These are phyloP conservation scores for Fusarium sp. DNA, from an alignment of 2,329 filamentous ascomycete species.

Conservation along the genomic window DNA sequence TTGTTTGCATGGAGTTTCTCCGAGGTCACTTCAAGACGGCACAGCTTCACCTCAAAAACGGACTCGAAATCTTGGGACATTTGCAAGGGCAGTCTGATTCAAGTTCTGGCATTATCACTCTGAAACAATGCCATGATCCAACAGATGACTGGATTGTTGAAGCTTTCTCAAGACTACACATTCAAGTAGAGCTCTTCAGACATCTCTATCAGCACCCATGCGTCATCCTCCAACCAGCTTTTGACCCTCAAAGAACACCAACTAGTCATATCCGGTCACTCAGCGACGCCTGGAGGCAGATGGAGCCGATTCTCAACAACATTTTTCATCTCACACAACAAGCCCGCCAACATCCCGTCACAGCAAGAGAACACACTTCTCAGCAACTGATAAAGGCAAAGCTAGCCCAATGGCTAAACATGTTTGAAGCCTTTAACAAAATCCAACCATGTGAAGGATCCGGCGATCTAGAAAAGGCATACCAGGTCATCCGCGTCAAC, in stretches of 20 bases:
- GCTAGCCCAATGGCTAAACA: constrained; percentile 37
- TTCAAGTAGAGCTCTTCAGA: constrained; percentile 43
- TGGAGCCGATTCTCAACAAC: constrained; percentile 36
- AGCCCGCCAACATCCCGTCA: constrained; percentile 11
- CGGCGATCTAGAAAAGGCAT: constrained; percentile 33
- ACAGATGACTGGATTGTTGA: constrained; percentile 58
- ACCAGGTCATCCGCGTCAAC: constrained; percentile 51
- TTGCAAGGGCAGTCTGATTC: constrained; percentile 52
- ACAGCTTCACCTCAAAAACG: constrained; percentile 32
- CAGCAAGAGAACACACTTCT: background rate
- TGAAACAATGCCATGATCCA: constrained; percentile 36
- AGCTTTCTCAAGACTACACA: constrained; percentile 50
- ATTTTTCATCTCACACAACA: constrained; percentile 36
- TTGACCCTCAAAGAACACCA: background rate
- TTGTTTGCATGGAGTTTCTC: constrained; percentile 35
- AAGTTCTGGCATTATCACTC: constrained; percentile 29
- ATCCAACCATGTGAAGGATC: constrained; percentile 21
- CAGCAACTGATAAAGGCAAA: constrained; percentile 29
- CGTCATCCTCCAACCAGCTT: constrained; percentile 13
- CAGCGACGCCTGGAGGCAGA: constrained; percentile 34
- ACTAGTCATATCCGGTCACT: constrained; percentile 14
- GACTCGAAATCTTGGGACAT: constrained; percentile 46
- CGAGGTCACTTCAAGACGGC: constrained; percentile 34
- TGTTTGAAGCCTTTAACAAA: constrained; percentile 40
- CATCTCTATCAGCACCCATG: constrained; percentile 29